Base-by-base conservation (phyloP, 1,284 basidiomycete genomes). In the Tilletia walkeri region DNA sequence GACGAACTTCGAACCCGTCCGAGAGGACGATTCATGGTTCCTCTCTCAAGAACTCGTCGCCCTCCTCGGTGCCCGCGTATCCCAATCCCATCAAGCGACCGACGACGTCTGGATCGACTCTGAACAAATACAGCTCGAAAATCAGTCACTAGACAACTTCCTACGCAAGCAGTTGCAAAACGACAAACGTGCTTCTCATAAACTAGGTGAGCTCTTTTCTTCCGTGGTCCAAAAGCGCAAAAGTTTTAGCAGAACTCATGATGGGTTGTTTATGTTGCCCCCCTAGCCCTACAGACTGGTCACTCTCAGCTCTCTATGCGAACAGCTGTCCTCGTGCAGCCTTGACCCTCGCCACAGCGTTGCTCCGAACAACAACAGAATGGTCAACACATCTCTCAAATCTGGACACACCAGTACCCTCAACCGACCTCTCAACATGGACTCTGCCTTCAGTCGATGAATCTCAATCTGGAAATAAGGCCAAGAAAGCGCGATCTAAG, bases 171-270 rank as follows among this genome's bases (percentile, higher is more conserved):
- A 63, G 36, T 20, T 63, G 1, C 16, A 9, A 3, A 34, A 1
- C 34, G 59, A 63, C 34, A 63, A 63, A 34, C 30, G 59, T n/a
- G 59, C 59, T 36, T 63, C 59, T 14, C 59, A 63, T 36, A 63
- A 63, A 38, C 59, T 63, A 24, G 59, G 59, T 63, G 34, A 63
- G 59, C 50, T 53, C 7, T n/a, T 24, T 53, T n/a, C 6, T n/a
- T 53, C 50, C 50, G 2, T 53, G n/a, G 30, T 30, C 24, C 24
- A 30, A 1, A 30, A 30, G 24, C 2, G 24, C 24, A 30, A 30
- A 30, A 30, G 24, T 30, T 45, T 45, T 45, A 14, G 41, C 41
- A 45, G 41, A 45, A 45, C 41, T 45, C 41, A 45, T 45, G 41
- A 45, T 1, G 41, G 14, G 6, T 14, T 7, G 41, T 1, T 30